Percentiles rank a stretch among this genome's conserved stretches.
phyloP scores from a whole-genome alignment of 2,329 filamentous ascomycete species.

The Biscogniauxia mediterranea region DNA sequence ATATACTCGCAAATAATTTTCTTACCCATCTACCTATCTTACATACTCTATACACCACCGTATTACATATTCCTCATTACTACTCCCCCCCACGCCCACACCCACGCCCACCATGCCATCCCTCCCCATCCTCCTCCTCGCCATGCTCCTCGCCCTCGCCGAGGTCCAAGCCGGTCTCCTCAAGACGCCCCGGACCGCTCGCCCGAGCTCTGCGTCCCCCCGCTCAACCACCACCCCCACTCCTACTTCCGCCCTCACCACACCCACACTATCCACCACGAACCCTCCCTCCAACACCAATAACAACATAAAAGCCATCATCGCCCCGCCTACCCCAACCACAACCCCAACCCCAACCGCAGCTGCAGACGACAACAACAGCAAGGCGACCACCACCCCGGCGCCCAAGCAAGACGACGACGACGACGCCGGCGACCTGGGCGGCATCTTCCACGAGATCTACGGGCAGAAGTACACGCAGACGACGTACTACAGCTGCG shows the following conservation, averaged over 20 bases:
- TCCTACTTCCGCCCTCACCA: no score
- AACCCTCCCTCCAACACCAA: no score
- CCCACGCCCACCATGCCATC: background rate
- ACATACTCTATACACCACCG: no score
- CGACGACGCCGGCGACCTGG: background rate
- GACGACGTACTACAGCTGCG: background rate
- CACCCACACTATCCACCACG: no score
- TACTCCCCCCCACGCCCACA: background rate
- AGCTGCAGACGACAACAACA: no score
- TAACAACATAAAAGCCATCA: conserved; percentile 1
- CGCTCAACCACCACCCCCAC: no score
- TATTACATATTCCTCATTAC: no score
- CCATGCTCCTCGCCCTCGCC: background rate
- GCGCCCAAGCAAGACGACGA: no score
- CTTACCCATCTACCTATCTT: no score
- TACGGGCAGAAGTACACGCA: background rate
- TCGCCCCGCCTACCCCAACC: background rate
- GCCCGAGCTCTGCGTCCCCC: background rate
- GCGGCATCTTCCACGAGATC: background rate
- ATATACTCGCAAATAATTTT: no score
- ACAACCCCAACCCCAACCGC: background rate
- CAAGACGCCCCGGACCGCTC: background rate
- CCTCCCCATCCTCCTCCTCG: background rate
- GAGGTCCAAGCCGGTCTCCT: background rate
- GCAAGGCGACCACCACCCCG: no score